These are phyloP conservation scores for Fusarium drepaniforme DNA, from an alignment of 2,329 filamentous ascomycete genomes.

Conservation along the genomic window DNA sequence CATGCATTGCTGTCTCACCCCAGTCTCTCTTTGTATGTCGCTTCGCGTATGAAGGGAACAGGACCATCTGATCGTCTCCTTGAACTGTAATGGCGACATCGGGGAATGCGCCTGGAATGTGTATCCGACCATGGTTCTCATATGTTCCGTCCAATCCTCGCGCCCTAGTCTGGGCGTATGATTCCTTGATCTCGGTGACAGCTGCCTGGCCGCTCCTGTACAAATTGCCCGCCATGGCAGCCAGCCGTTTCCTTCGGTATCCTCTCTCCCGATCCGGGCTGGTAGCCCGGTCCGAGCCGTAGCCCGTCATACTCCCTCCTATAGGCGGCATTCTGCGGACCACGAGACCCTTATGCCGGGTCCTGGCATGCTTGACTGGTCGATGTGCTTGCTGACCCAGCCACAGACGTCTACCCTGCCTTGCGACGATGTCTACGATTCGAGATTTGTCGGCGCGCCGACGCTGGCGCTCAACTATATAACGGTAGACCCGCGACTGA, in stretches of 20 bases:
- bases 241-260: conserved; percentile 81
- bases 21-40: conserved; percentile 69
- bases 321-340: conserved; percentile 46
- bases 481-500: conserved; percentile 82
- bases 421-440: conserved; percentile 57
- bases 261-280: conserved; percentile 68
- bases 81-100: conserved; percentile 84
- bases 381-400: conserved; percentile 51
- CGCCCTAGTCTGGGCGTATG: conserved; percentile 67
- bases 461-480: conserved; percentile 74
- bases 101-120: conserved; percentile 83
- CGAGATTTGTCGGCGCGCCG: conserved; percentile 62
- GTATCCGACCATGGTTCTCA: conserved; percentile 48
- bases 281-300: conserved; percentile 46
- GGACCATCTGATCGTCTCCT: conserved; percentile 90
- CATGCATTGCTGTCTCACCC: conserved; percentile 45
- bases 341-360: conserved; percentile 46
- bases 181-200: conserved; percentile 70
- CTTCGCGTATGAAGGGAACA: conserved; percentile 95
- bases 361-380: conserved; percentile 49
- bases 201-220: conserved; percentile 69
- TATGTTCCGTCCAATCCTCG: conserved; percentile 45
- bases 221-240: conserved; percentile 69
- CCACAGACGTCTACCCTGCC: conserved; percentile 60
- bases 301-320: conserved; percentile 41